Evolutionary conservation across 352 stramenopile genomes (phyloP).

Genomic region (Phytopythium montanum): DNA sequence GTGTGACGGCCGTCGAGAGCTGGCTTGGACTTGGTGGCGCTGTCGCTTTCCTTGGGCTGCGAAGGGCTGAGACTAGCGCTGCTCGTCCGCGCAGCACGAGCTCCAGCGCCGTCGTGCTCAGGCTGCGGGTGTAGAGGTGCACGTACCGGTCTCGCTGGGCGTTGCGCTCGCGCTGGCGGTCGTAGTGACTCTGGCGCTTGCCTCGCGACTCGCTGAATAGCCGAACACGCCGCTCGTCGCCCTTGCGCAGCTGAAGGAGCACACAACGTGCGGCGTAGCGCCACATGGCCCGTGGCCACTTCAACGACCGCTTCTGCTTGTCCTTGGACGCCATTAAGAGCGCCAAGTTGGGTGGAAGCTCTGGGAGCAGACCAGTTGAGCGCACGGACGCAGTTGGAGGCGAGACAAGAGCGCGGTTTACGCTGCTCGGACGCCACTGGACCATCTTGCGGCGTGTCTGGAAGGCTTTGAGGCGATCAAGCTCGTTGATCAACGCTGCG

Average conservation of each 20-base stretch:
- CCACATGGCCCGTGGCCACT: slow-evolving; percentile 70
- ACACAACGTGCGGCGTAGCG: slow-evolving; percentile 53
- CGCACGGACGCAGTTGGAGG: slow-evolving; percentile 34
- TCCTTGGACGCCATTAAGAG: slow-evolving; percentile 10
- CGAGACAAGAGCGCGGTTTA: slow-evolving; percentile 35
- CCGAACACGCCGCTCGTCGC: slow-evolving; percentile 3
- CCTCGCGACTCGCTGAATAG: background rate
- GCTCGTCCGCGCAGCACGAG: slow-evolving; percentile 38
- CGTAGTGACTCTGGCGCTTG: slow-evolving; percentile 7
- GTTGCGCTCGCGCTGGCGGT: slow-evolving; percentile 2
- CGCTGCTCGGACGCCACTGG: slow-evolving; percentile 42
- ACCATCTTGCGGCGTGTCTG: slow-evolving; percentile 24
- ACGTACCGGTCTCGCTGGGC: slow-evolving; percentile 35
- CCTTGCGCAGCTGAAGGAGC: slow-evolving; percentile 12
- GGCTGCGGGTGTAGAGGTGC: slow-evolving; percentile 52
- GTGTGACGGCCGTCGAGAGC: background rate
- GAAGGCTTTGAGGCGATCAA: slow-evolving; percentile 36
- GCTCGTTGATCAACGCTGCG: slow-evolving; percentile 33
- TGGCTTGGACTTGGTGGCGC: slow-evolving; percentile 8
- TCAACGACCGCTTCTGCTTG: slow-evolving; percentile 31
- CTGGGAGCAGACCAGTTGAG: slow-evolving; percentile 29
- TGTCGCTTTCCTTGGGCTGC: background rate
- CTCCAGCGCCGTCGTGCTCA: slow-evolving; percentile 34
- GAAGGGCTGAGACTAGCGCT: slow-evolving; percentile 15
- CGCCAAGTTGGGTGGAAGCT: slow-evolving; percentile 12